These are phyloP conservation scores for Hypoxylon trugodes DNA, from an alignment of 495 filamentous ascomycete species.

Conservation along the genomic window DNA sequence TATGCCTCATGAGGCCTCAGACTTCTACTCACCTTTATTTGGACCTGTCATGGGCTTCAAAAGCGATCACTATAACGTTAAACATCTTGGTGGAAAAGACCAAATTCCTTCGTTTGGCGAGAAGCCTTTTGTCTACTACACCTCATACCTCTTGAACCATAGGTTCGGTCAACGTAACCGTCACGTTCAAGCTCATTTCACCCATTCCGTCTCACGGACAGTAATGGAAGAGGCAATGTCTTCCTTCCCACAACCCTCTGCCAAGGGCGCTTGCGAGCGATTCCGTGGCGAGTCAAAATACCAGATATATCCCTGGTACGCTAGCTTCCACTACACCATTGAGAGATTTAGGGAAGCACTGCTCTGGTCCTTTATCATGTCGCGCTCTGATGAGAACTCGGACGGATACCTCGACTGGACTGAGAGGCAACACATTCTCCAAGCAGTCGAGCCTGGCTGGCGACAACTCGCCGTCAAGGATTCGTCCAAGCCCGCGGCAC, in stretches of 20 bases:
- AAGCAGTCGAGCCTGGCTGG: constrained; percentile 47
- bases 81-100: constrained; percentile 37
- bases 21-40: constrained; percentile 55
- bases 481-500: constrained; percentile 38
- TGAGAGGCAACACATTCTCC: constrained; percentile 47
- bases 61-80: constrained; percentile 50
- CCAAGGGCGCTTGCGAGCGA: constrained; percentile 50
- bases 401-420: constrained; percentile 52
- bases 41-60: constrained; percentile 55
- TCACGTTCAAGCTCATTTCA: constrained; percentile 55
- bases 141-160: constrained; percentile 54
- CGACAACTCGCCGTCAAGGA: constrained; percentile 32
- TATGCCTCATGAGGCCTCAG: constrained; percentile 50
- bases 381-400: constrained; percentile 47
- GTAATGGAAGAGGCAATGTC: constrained; percentile 52
- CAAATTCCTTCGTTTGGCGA: constrained; percentile 54
- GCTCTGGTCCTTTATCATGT: constrained; percentile 54
- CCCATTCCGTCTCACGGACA: constrained; percentile 49
- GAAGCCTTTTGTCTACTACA: constrained; percentile 56
- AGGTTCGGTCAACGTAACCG: constrained; percentile 54
- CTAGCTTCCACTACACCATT: constrained; percentile 54
- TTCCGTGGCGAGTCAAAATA: constrained; percentile 53
- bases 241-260: constrained; percentile 51
- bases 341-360: constrained; percentile 53
- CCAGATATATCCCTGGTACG: constrained; percentile 56